Conservation (phyloP, 129 eudicot species). For the Flaveria bidentis region DNA sequence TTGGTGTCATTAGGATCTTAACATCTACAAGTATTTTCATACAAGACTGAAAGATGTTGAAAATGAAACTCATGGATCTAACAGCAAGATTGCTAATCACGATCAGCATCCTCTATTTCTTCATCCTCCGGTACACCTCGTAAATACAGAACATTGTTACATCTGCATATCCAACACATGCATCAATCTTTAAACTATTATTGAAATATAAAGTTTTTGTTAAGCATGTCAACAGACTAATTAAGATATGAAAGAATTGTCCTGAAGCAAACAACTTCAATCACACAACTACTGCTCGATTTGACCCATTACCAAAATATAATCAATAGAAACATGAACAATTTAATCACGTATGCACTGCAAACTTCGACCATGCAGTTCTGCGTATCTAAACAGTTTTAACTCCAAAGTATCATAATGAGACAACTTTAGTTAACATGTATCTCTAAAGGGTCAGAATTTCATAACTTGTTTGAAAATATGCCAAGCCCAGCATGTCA, state of each 20-base stretch:
- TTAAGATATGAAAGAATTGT: background rate
- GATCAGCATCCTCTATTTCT: slow-evolving; percentile 84
- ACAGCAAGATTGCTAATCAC: slow-evolving; percentile 39
- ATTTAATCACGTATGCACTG: background rate
- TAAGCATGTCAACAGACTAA: background rate
- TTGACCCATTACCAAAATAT: background rate
- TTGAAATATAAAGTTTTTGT: background rate
- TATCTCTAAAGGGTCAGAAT: background rate
- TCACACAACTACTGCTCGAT: background rate
- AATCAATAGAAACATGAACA: background rate
- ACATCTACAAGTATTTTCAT: slow-evolving; percentile 36
- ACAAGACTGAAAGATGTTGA: slow-evolving; percentile 8
- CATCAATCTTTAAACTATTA: background rate
- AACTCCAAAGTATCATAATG: background rate
- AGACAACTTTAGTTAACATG: background rate
- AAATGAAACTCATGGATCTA: slow-evolving; percentile 23
- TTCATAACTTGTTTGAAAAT: background rate
- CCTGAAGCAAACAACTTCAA: background rate
- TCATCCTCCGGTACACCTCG: slow-evolving; percentile 99
- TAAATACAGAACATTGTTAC: slow-evolving; percentile 84
- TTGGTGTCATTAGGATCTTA: slow-evolving; percentile 5
- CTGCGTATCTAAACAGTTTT: background rate
- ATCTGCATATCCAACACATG: slow-evolving; percentile 47
- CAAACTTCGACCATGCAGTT: slow-evolving; percentile 9
- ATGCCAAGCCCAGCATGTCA: background rate